phyloP scores from a whole-genome alignment of 1,284 basidiomycete species.

The Marasmius fiardii region DNA sequence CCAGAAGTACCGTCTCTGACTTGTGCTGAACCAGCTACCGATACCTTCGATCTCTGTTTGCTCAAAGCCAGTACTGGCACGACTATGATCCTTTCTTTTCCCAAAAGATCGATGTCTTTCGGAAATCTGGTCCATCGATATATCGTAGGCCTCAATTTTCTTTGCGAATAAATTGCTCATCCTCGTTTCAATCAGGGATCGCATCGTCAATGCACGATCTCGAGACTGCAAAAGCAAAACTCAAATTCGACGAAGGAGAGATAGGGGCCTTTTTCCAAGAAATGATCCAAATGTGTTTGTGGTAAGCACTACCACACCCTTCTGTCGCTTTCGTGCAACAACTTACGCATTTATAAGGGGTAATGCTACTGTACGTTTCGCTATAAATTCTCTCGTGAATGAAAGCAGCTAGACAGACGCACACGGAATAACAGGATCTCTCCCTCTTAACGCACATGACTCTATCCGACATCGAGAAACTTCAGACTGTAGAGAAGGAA shows the following conservation, averaged over 20 bases:
- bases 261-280: constrained; percentile 71
- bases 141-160: constrained; percentile 48
- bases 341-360: constrained; percentile 46
- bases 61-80: constrained; percentile 70
- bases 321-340: background rate
- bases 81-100: constrained; percentile 82
- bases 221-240: constrained; percentile 41
- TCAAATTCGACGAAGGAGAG: constrained; percentile 48
- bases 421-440: constrained; percentile 60
- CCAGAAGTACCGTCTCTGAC: constrained; percentile 30
- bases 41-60: constrained; percentile 75
- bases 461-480: constrained; percentile 75
- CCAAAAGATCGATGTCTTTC: constrained; percentile 84
- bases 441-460: constrained; percentile 81
- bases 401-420: background rate
- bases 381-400: background rate
- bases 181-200: constrained; percentile 43
- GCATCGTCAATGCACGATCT: constrained; percentile 68
- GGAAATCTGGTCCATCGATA: constrained; percentile 76
- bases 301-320: constrained; percentile 39
- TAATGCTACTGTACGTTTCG: constrained; percentile 64
- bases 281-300: constrained; percentile 88
- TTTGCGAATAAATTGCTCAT: constrained; percentile 16
- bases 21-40: constrained; percentile 69
- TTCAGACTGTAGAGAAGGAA: constrained; percentile 81